These are phyloP conservation scores for Nannochloropsis gaditana DNA, from an alignment of 108 stramenopile genomes.

Conservation along the genomic window DNA sequence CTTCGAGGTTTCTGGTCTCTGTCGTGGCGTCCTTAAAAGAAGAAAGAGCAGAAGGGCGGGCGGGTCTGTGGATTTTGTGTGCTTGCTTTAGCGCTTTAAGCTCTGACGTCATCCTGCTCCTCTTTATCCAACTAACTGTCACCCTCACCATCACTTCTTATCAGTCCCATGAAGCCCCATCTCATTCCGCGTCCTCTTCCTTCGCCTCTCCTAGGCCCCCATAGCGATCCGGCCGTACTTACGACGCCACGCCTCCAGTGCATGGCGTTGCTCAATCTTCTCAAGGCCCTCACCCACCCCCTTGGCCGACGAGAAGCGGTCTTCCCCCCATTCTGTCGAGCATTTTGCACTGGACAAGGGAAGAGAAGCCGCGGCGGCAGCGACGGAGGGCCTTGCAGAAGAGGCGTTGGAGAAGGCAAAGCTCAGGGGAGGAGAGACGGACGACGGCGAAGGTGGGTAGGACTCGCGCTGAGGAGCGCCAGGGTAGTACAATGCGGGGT, in stretches of 20 bases:
- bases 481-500: background rate
- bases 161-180: background rate
- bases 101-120: background rate
- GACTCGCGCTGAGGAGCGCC: too few relatives aligned
- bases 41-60: background rate
- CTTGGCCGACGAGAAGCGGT: too few relatives aligned
- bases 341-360: too few relatives aligned
- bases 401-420: too few relatives aligned
- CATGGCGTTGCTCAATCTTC: too few relatives aligned
- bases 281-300: too few relatives aligned
- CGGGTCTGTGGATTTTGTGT: background rate
- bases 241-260: background rate
- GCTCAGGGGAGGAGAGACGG: too few relatives aligned
- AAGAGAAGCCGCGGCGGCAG: too few relatives aligned
- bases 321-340: too few relatives aligned
- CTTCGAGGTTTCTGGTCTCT: too few relatives aligned
- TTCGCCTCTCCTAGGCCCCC: background rate
- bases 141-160: background rate
- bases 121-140: background rate
- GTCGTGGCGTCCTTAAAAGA: background rate
- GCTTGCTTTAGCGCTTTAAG: background rate
- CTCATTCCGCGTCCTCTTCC: background rate
- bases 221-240: background rate
- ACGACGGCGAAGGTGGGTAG: too few relatives aligned
- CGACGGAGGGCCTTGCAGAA: too few relatives aligned